Percentiles rank a stretch among this genome's conserved stretches.
Conservation (phyloP, 495 filamentous ascomycete species). For the Aspergillus taichungensis region DNA sequence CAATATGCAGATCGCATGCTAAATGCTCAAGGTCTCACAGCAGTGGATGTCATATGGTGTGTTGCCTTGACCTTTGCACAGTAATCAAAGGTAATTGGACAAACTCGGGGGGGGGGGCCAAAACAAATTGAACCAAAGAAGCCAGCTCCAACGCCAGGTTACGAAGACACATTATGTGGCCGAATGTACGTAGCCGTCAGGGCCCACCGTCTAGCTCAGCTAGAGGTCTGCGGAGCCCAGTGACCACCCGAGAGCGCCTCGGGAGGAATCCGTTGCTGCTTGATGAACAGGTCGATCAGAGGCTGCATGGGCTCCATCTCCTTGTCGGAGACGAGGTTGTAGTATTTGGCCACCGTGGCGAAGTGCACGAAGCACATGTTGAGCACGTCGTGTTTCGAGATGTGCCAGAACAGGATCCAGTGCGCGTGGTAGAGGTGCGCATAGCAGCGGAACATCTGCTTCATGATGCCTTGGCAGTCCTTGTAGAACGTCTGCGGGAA, state of each 20-base stretch:
- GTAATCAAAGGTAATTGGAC: not conserved
- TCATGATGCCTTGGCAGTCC: slow-evolving; percentile 83
- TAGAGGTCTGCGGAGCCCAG: slow-evolving; percentile 36
- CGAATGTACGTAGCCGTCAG: slow-evolving; percentile 10
- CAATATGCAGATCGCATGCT: slow-evolving; percentile 36
- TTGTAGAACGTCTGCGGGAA: slow-evolving; percentile 81
- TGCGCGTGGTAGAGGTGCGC: slow-evolving; percentile 83
- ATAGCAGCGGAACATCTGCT: slow-evolving; percentile 96
- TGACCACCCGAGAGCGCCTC: slow-evolving; percentile 47
- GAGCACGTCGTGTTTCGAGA: slow-evolving; percentile 73
- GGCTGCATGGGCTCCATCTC: slow-evolving; percentile 93
- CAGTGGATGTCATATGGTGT: slow-evolving; percentile 20
- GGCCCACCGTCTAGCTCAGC: slow-evolving; percentile 23
- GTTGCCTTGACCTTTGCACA: slow-evolving; percentile 8
- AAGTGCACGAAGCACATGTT: slow-evolving; percentile 97
- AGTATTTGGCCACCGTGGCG: slow-evolving; percentile 75
- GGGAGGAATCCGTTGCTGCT: slow-evolving; percentile 71
- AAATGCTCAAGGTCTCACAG: slow-evolving; percentile 28
- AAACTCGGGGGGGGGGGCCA: slow-evolving; percentile 3
- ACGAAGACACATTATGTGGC: slow-evolving; percentile 25
- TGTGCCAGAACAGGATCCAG: slow-evolving; percentile 77
- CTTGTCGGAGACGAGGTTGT: slow-evolving; percentile 70
- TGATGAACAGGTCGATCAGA: slow-evolving; percentile 80
- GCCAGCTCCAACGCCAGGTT: slow-evolving; percentile 32
- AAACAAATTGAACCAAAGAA: slow-evolving; percentile 5